Base-by-base conservation (phyloP, 2,329 filamentous ascomycete species). In the Fusarium sp. region DNA sequence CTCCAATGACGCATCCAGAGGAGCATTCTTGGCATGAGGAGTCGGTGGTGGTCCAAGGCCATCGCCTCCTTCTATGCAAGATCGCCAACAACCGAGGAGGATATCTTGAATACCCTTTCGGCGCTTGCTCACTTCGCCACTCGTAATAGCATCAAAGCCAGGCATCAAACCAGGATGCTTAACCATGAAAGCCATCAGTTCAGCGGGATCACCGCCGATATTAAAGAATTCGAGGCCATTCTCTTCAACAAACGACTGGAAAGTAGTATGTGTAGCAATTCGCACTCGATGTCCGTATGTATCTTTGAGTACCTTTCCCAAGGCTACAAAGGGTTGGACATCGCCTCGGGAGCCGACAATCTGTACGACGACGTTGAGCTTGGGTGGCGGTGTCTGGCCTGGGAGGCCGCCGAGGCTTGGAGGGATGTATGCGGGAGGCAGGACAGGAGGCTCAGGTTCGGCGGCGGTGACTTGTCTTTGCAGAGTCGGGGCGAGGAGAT, bases 111-210 rank as follows among this genome's bases (percentile, higher is more conserved):
- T 94, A 18, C 93, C 93, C 71, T 89, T 91, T 34, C 94, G 88
- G 34, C 94, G 87, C 81, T 92, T 93, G 47, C 89, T 91, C 59
- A 97, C 90, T 79, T 96, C 94, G 9, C 94, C 94, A 72, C 89
- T 93, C 69, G 91, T 91, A 58, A 97, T 83, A 1, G 93, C 91
- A 58, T 95, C 92, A 67, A 96, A 90, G 1, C 93, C 93, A 2
- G 94, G 94, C 92, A 97, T 94, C 35, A 97, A 85, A 0, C 94
- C 93, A 0, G 94, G 94, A 75, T 96, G 93, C 82, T 95, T 95
- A 54, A 96, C 94, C 94, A 97, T 97, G 78, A 96, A 97, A 4
- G 94, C 93, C 93, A 94, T 95, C 50, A 94, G 85, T 77, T 93
- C 89, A 2, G 91, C 88, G 2, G 93, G 93, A 79, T 95, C 92